Evolutionary conservation across 257 asterid genomes (phyloP), one percentile per base, ranked within the genome.

Genomic region (Jacaranda copaia): DNA sequence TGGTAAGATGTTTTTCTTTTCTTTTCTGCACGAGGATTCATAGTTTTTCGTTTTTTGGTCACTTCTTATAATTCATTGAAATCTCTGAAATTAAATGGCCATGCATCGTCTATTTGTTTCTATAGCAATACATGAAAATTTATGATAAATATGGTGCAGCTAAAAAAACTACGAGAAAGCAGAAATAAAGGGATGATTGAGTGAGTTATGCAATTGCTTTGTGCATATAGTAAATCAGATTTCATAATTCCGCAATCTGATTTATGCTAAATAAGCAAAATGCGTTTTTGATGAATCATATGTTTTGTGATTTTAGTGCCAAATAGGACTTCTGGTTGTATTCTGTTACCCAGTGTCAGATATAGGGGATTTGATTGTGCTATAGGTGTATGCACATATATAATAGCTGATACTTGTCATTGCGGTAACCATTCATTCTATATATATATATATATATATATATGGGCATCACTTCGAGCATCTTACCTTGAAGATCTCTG

Each of bases 1-100:
- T 94, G 98, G 98, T 89, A 48, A 45, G 78, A 71, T 46, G 18
- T 18, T 12, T 16, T 16, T 25, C 32, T 61, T 39, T 20, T 4
- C 38, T 73, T 19, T 18, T 61, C 12, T 36, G 43, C 40, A 1
- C 0, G 69, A 62, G 65, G 40, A 36, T 46, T 57, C 63, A 19
- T 9, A 19, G 38, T 76, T 58, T 55, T 32, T 25, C 32, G 1
- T 25, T 25, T 25, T 52, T 39, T 42, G 58, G 12, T 35, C 11
- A 15, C 15, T 16, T 76, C 51, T 56, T 72, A 6, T 65, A 45
- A 68, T 60, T 39, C n/a, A 18, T 57, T 25, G 51, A 74, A 60
- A 52, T n/a, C 40, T 58, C 52, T 55, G 36, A 56, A 74, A 32
- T 68, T 18, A 12, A 77, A 5, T 38, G 52, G 16, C 35, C 73